Evolutionary conservation across 1,284 basidiomycete species (phyloP).

Genomic region (Uromyces viciae-fabae): DNA sequence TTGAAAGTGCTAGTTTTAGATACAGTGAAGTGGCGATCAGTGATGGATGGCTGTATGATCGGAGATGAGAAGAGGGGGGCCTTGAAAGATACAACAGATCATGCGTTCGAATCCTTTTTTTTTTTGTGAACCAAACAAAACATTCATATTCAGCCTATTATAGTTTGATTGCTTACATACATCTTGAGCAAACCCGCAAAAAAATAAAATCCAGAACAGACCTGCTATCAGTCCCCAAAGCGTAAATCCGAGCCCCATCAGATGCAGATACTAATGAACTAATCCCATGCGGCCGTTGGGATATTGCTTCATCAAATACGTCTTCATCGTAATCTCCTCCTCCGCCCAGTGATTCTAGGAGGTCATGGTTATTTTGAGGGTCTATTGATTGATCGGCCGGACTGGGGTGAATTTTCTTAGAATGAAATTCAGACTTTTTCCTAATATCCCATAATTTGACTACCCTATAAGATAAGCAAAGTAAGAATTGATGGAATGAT

Average conservation of each 20-base stretch:
- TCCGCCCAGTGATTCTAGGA: too few relatives aligned
- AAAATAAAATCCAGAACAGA: too few relatives aligned
- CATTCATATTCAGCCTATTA: neutral
- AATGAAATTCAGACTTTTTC: conserved; percentile 29
- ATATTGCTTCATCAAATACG: neutral
- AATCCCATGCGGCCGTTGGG: conserved; percentile 32
- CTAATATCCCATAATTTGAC: conserved; percentile 40
- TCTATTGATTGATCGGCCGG: conserved; percentile 32
- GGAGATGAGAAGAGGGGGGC: neutral
- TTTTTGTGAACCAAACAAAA: too few relatives aligned
- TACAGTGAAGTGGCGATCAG: conserved; percentile 26
- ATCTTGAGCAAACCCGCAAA: too few relatives aligned
- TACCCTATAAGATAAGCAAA: conserved; percentile 12
- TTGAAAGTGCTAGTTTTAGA: conserved; percentile 3
- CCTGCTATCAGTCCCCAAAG: conserved; percentile 32
- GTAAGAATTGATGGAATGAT: neutral
- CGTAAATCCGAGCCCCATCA: conserved; percentile 40
- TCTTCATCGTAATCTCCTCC: conserved; percentile 7
- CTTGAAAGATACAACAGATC: conserved; percentile 20
- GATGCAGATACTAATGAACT: conserved; percentile 6
- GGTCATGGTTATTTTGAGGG: neutral
- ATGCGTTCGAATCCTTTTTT: conserved; percentile 8
- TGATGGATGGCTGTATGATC: conserved; percentile 1
- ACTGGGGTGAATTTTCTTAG: conserved; percentile 17
- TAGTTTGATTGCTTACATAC: neutral